Conservation (phyloP, 768 basidiomycete species). For the Hygrophorus russula region DNA sequence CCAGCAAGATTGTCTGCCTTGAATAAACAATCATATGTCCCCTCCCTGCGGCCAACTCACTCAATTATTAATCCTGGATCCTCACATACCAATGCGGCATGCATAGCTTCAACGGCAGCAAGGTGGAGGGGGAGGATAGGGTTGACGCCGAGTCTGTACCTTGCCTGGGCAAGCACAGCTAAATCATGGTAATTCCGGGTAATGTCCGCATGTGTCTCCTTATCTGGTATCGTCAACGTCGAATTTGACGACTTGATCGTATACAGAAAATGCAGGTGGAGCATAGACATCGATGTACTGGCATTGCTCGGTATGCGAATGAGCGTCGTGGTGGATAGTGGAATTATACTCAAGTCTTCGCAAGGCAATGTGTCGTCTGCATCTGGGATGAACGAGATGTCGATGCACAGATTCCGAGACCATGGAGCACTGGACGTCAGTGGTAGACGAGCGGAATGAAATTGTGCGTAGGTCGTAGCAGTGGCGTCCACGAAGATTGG, state of each 20-base stretch:
- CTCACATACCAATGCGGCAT: slow-evolving; percentile 20
- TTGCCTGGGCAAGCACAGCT: slow-evolving; percentile 40
- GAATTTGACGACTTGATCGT: slow-evolving; percentile 27
- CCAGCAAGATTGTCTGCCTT: slow-evolving; percentile 4
- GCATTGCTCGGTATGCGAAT: slow-evolving; percentile 39
- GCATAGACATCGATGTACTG: slow-evolving; percentile 34
- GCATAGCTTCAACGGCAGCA: slow-evolving; percentile 59
- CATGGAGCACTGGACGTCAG: slow-evolving; percentile 20
- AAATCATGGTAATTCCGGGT: slow-evolving; percentile 63
- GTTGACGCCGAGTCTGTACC: slow-evolving; percentile 39
- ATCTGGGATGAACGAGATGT: slow-evolving; percentile 23
- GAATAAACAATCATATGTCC: slow-evolving; percentile 10
- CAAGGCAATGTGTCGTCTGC: slow-evolving; percentile 1
- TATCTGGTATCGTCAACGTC: slow-evolving; percentile 14
- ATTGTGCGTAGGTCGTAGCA: slow-evolving; percentile 39
- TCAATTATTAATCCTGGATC: slow-evolving; percentile 4
- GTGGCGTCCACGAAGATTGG: slow-evolving; percentile 33
- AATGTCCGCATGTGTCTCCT: slow-evolving; percentile 38
- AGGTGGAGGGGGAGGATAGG: slow-evolving; percentile 63
- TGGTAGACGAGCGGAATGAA: slow-evolving; percentile 29
- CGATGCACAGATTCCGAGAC: slow-evolving; percentile 21
- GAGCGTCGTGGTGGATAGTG: slow-evolving; percentile 46
- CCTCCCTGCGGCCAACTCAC: slow-evolving; percentile 12
- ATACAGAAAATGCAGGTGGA: slow-evolving; percentile 54
- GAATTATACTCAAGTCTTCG: slow-evolving; percentile 32